Evolutionary conservation across 306 rosid species (phyloP).

Genomic region (Hippophae rhamnoides): DNA sequence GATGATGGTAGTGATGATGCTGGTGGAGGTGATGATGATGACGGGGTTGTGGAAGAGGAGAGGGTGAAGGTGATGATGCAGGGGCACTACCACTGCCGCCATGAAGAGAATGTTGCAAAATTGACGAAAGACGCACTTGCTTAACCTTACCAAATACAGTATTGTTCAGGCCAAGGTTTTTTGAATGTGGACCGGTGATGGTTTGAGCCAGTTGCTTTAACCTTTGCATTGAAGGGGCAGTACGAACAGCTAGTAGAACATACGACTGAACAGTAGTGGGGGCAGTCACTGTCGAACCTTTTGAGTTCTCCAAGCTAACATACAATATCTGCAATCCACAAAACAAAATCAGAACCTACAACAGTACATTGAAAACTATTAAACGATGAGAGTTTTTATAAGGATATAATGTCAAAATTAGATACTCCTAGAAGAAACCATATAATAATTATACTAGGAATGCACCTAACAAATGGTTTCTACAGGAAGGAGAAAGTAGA

Average conservation of each 20-base stretch:
- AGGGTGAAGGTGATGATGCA: conserved; percentile 52
- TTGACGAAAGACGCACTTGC: conserved; percentile 78
- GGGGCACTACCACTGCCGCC: conserved; percentile 43
- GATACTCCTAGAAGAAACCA: not conserved
- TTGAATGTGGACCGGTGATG: conserved; percentile 57
- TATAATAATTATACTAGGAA: not conserved
- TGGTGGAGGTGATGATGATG: conserved; percentile 34
- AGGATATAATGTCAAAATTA: not conserved
- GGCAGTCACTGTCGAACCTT: conserved; percentile 65
- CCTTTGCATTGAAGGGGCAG: conserved; percentile 50
- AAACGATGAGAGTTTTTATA: conserved; percentile 15
- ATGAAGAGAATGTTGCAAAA: conserved; percentile 57
- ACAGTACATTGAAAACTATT: conserved; percentile 9
- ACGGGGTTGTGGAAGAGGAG: conserved; percentile 45
- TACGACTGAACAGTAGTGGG: conserved; percentile 70
- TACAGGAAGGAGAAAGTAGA: conserved; percentile 2
- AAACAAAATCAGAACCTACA: conserved; percentile 25
- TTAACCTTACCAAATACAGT: conserved; percentile 81
- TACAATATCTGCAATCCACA: conserved; percentile 58
- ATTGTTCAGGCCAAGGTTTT: conserved; percentile 82
- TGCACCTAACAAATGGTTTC: too few species aligned
- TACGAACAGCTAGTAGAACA: conserved; percentile 58
- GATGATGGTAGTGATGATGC: conserved; percentile 47
- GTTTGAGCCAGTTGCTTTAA: conserved; percentile 81
- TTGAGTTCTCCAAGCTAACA: conserved; percentile 47